Conservation (phyloP, 345 rosid species). For the Trapa bicornis region DNA sequence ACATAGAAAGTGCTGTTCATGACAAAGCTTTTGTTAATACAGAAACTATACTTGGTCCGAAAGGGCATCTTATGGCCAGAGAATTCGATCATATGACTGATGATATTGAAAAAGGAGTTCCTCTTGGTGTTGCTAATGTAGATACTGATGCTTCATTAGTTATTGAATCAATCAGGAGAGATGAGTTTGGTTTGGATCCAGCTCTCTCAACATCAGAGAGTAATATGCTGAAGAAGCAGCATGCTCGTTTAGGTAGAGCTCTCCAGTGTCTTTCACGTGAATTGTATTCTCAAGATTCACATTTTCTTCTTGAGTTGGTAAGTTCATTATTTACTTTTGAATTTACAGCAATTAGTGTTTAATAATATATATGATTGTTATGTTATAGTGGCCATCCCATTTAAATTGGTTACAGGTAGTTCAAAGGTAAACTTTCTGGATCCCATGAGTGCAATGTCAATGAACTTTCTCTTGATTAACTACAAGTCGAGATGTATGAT, state of each 20-base stretch:
- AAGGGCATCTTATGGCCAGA: constrained; percentile 16
- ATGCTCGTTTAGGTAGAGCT: constrained; percentile 97
- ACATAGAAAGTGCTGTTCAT: constrained; percentile 20
- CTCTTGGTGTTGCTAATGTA: constrained; percentile 12
- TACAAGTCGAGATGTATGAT: no score
- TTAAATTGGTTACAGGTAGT: background rate
- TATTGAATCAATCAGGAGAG: constrained; percentile 71
- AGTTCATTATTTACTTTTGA: constrained; percentile 10
- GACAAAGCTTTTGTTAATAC: constrained; percentile 18
- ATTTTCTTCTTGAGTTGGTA: constrained; percentile 97
- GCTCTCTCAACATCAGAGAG: constrained; percentile 52
- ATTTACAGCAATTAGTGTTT: background rate
- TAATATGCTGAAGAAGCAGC: constrained; percentile 76
- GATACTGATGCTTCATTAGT: constrained; percentile 33
- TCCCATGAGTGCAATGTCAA: no score
- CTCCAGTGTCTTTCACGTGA: constrained; percentile 97
- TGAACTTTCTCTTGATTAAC: no score
- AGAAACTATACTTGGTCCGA: constrained; percentile 9
- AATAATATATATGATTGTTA: background rate
- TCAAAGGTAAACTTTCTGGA: no score
- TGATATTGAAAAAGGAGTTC: constrained; percentile 13
- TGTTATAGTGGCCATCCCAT: background rate
- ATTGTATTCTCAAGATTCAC: constrained; percentile 93
- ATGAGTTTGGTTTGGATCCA: constrained; percentile 77
- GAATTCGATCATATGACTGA: constrained; percentile 15